phyloP scores from a whole-genome alignment of 495 filamentous ascomycete genomes.

The Lindgomyces ingoldianus region DNA sequence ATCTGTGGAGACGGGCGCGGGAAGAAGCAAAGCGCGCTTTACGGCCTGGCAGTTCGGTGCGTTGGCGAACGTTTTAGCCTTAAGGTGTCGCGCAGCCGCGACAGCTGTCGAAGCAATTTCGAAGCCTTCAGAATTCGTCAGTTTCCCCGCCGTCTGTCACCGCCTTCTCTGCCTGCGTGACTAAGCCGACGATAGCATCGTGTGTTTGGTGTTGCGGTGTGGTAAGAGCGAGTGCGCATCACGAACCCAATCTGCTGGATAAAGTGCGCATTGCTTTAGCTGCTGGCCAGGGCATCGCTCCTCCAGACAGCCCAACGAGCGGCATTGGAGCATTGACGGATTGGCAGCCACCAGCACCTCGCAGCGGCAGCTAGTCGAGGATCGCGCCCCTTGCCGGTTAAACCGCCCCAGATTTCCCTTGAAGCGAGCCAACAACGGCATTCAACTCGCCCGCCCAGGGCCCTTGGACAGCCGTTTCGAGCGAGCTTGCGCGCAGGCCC shows the following conservation, averaged over 20 bases:
- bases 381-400: conserved; percentile 39
- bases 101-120: not conserved
- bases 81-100: conserved; percentile 16
- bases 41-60: conserved; percentile 9
- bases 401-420: conserved; percentile 38
- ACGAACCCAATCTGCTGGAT: conserved; percentile 38
- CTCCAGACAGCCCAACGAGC: conserved; percentile 10
- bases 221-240: conserved; percentile 21
- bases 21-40: conserved; percentile 34
- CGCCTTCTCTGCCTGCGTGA: not conserved
- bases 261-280: conserved; percentile 35
- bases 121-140: not conserved
- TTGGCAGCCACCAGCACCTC: conserved; percentile 31
- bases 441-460: conserved; percentile 15
- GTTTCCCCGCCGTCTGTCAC: not conserved
- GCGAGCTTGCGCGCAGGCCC: not conserved
- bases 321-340: conserved; percentile 37
- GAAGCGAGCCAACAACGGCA: conserved; percentile 40
- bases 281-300: conserved; percentile 21
- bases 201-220: conserved; percentile 12
- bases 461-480: conserved; percentile 3
- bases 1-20: conserved; percentile 35
- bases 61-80: conserved; percentile 13
- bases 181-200: conserved; percentile 8
- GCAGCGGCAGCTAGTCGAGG: conserved; percentile 40